phyloP scores from a whole-genome alignment of 2,329 filamentous ascomycete species.

The Cercospora beticola region DNA sequence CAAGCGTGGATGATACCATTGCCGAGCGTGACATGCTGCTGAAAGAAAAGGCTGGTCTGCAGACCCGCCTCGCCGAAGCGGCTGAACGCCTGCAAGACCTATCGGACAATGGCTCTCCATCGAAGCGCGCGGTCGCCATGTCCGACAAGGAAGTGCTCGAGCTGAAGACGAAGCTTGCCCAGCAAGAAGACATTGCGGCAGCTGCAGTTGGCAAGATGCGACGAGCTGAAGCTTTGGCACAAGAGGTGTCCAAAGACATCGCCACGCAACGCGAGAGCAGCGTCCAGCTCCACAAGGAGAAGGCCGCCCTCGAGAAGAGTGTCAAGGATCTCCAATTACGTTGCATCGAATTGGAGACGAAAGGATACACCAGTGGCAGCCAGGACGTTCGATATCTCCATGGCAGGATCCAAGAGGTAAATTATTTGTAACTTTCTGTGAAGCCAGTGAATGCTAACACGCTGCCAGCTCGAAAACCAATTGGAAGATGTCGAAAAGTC shows the following conservation, averaged over 20 bases:
- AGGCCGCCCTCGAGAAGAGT: slow-evolving; percentile 82
- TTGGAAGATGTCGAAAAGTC: slow-evolving; percentile 83
- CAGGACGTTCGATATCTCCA: slow-evolving; percentile 95
- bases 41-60: slow-evolving; percentile 87
- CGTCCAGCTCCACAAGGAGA: slow-evolving; percentile 81
- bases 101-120: slow-evolving; percentile 72
- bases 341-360: slow-evolving; percentile 91
- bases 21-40: slow-evolving; percentile 80
- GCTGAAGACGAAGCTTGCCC: slow-evolving; percentile 81
- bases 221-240: slow-evolving; percentile 79
- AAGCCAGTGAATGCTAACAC: slow-evolving; percentile 21
- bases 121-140: slow-evolving; percentile 83
- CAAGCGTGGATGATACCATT: slow-evolving; percentile 79
- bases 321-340: slow-evolving; percentile 87
- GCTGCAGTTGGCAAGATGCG: slow-evolving; percentile 98
- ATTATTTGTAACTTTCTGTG: no score
- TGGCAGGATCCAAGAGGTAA: slow-evolving; percentile 92
- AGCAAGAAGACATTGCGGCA: slow-evolving; percentile 87
- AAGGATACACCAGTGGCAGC: slow-evolving; percentile 90
- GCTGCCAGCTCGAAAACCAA: slow-evolving; percentile 52
- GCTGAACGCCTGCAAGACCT: slow-evolving; percentile 86
- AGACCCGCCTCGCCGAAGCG: slow-evolving; percentile 81
- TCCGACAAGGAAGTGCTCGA: slow-evolving; percentile 88
- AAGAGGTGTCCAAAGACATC: slow-evolving; percentile 92
- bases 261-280: slow-evolving; percentile 79